phyloP scores from a whole-genome alignment of 2,329 filamentous ascomycete genomes.

The Didymellaceae sp. region DNA sequence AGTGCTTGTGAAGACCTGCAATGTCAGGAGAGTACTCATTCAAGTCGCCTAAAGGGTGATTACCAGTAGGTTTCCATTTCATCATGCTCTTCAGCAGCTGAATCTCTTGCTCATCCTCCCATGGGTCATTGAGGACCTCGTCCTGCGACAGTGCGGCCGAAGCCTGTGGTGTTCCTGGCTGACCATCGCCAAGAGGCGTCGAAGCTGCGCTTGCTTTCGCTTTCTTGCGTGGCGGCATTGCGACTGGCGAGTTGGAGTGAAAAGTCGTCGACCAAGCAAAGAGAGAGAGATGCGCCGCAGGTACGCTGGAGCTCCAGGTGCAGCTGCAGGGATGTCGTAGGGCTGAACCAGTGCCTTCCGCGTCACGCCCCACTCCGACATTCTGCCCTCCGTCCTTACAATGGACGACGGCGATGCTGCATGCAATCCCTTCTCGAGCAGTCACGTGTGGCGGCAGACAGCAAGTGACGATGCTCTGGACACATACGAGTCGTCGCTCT shows the following conservation, averaged over 20 bases:
- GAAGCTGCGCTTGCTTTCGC: slow-evolving; percentile 64
- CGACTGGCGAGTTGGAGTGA: slow-evolving; percentile 4
- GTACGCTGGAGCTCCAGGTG: slow-evolving; percentile 13
- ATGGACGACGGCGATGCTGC: slow-evolving; percentile 45
- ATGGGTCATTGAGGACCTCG: slow-evolving; percentile 70
- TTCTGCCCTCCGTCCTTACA: slow-evolving; percentile 7
- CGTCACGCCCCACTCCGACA: slow-evolving; percentile 39
- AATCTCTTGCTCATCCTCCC: slow-evolving; percentile 95
- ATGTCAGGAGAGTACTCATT: slow-evolving; percentile 1
- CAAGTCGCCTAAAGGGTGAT: background rate
- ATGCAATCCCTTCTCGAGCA: slow-evolving; percentile 68
- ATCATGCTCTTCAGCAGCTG: slow-evolving; percentile 93
- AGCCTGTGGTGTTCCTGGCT: slow-evolving; percentile 50
- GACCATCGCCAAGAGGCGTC: slow-evolving; percentile 56
- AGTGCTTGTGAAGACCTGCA: slow-evolving; percentile 62
- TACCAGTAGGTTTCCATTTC: slow-evolving; percentile 91
- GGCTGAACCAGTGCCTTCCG: slow-evolving; percentile 36
- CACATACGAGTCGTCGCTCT: slow-evolving; percentile 37
- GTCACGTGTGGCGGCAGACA: slow-evolving; percentile 66
- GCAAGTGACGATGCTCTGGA: slow-evolving; percentile 48
- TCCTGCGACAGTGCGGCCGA: slow-evolving; percentile 59
- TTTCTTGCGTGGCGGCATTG: slow-evolving; percentile 76
- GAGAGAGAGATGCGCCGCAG: slow-evolving; percentile 16
- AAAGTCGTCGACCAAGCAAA: background rate
- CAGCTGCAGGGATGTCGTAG: slow-evolving; percentile 29